These are phyloP conservation scores for Candida glaebosa DNA, from an alignment of 805 yeast genomes.

Conservation along the genomic window DNA sequence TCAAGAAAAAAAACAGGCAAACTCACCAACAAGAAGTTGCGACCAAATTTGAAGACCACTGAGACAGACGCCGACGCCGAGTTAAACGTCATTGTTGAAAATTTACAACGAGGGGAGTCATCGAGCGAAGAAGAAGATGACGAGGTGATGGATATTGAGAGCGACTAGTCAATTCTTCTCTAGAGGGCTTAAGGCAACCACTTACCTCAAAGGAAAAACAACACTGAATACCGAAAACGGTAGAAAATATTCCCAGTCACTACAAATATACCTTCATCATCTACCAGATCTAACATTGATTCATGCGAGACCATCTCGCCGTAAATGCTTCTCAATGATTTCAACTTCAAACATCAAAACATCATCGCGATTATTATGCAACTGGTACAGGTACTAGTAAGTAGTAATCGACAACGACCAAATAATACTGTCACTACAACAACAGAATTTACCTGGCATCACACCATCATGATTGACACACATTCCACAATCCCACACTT, in stretches of 20 bases:
- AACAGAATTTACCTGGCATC: too few relatives aligned
- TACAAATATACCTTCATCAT: not conserved
- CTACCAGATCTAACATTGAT: not conserved
- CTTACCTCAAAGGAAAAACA: not conserved
- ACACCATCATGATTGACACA: too few relatives aligned
- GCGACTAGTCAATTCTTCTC: slow-evolving; percentile 45
- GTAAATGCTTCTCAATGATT: too few relatives aligned
- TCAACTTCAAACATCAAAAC: not conserved
- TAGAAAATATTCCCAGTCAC: too few relatives aligned
- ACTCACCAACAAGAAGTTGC: slow-evolving; percentile 12
- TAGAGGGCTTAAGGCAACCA: too few relatives aligned
- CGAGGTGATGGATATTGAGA: slow-evolving; percentile 56
- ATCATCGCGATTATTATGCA: not conserved
- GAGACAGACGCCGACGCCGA: slow-evolving; percentile 14
- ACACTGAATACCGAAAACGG: not conserved
- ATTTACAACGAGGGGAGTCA: slow-evolving; percentile 43
- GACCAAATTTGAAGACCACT: slow-evolving; percentile 18
- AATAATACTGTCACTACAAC: too few relatives aligned
- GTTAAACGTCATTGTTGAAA: slow-evolving; percentile 34
- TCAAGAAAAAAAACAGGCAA: slow-evolving; percentile 1
- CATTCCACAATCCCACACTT: too few relatives aligned
- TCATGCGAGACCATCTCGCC: not conserved
- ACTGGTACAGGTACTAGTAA: not conserved
- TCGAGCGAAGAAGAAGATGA: slow-evolving; percentile 50
- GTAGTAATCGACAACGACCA: too few relatives aligned